A percentile compares a stretch with the other conserved stretches of the same genome.
Conservation (phyloP, 176 grass and related monocot genomes). For the Triticum turgidum region DNA sequence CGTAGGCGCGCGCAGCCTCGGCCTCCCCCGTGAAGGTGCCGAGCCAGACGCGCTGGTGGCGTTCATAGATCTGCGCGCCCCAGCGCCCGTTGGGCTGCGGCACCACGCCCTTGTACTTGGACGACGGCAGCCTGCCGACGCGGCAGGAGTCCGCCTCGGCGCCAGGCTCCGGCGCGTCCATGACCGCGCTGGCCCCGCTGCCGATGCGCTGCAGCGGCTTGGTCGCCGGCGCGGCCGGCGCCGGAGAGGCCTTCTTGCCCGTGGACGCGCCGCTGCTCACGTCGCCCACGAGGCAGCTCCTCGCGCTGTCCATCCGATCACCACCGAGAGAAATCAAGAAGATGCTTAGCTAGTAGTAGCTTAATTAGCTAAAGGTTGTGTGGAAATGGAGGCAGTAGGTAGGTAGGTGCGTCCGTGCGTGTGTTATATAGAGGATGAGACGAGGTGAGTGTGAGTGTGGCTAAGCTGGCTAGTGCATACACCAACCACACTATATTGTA, state of each 20-base stretch:
- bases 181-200: constrained; percentile 50
- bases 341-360: neutral
- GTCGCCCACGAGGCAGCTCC: constrained; percentile 55
- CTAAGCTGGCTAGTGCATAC: constrained; percentile 1
- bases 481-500: neutral
- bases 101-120: constrained; percentile 92
- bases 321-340: neutral
- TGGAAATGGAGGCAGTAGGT: neutral
- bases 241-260: constrained; percentile 38
- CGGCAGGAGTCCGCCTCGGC: constrained; percentile 39
- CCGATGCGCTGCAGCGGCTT: constrained; percentile 48
- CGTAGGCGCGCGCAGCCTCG: constrained; percentile 67
- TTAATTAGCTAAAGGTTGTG: neutral
- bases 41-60: constrained; percentile 96
- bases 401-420: neutral
- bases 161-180: constrained; percentile 50
- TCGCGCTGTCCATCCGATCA: constrained; percentile 52
- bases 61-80: constrained; percentile 98
- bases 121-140: constrained; percentile 60
- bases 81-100: constrained; percentile 97
- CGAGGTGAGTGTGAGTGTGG: neutral
- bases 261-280: constrained; percentile 56
- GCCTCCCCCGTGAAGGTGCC: constrained; percentile 84
- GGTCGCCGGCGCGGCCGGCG: neutral
- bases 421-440: constrained; percentile 21